These are phyloP conservation scores for Viola pubescens DNA, from an alignment of 441 rosid genomes.

Conservation along the genomic window DNA sequence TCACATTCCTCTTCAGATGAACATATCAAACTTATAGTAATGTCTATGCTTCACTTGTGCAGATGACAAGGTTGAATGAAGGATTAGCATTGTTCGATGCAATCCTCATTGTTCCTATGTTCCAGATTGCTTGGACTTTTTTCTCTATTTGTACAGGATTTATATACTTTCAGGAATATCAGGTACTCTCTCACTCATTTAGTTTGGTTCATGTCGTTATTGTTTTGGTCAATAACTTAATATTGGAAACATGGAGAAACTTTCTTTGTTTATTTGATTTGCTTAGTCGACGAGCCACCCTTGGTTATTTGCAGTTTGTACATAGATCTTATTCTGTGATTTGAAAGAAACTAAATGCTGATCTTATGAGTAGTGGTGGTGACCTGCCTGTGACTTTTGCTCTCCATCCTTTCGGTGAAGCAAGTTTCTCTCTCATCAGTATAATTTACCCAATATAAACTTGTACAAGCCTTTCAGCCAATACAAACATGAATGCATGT, in stretches of 20 bases:
- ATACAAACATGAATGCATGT: too few relatives aligned
- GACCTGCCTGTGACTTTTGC: not conserved
- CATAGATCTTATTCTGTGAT: not conserved
- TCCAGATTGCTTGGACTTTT: conserved; percentile 99
- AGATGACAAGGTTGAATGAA: conserved; percentile 95
- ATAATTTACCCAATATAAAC: too few relatives aligned
- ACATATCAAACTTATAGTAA: conserved; percentile 12
- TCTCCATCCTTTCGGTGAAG: too few relatives aligned
- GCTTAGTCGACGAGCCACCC: too few relatives aligned
- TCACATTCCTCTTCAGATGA: not conserved
- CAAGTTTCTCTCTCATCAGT: too few relatives aligned
- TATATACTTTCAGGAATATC: conserved; percentile 94
- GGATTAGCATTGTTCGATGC: conserved; percentile 93
- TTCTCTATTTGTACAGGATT: conserved; percentile 98
- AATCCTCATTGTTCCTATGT: conserved; percentile 97
- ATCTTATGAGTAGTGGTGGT: not conserved
- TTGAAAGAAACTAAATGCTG: not conserved
- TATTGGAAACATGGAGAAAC: too few relatives aligned
- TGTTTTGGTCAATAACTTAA: not conserved
- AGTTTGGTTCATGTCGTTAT: not conserved
- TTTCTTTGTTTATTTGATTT: too few relatives aligned
- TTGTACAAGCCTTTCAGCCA: too few relatives aligned
- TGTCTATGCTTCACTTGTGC: conserved; percentile 23
- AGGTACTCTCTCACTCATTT: conserved; percentile 38
- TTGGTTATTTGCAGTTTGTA: too few relatives aligned